These are phyloP conservation scores for Linderniella brevidens DNA, from an alignment of 257 asterid species.

Conservation along the genomic window DNA sequence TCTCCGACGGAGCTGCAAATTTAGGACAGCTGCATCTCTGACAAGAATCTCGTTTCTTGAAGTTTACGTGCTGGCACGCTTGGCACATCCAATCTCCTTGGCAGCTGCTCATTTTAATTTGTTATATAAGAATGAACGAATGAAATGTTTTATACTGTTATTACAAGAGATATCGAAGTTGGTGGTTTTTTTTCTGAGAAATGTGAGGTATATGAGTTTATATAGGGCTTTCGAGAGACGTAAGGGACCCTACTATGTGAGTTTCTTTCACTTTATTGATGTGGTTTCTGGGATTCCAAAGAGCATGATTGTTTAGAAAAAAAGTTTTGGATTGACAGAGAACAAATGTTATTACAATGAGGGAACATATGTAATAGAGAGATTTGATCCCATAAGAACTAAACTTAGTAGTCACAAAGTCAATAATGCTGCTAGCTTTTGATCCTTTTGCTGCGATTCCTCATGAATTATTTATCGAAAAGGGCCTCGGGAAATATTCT, in stretches of 20 bases:
- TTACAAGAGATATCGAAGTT: not conserved
- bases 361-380: too few species aligned
- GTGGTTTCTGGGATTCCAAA: too few species aligned
- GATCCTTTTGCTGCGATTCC: constrained; percentile 21
- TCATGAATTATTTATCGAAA: constrained; percentile 27
- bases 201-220: not conserved
- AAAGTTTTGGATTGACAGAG: too few species aligned
- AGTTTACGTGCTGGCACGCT: constrained; percentile 68
- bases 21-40: constrained; percentile 67
- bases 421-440: constrained; percentile 9
- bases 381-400: constrained; percentile 11
- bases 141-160: not conserved
- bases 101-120: constrained; percentile 31
- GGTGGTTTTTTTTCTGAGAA: not conserved
- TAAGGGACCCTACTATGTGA: too few species aligned
- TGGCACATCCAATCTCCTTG: constrained; percentile 84
- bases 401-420: not conserved
- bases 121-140: not conserved
- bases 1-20: constrained; percentile 31
- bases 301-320: too few species aligned
- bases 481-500: constrained; percentile 19
- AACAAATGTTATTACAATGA: too few species aligned
- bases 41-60: constrained; percentile 60
- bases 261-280: too few species aligned
- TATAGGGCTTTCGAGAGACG: too few species aligned